Evolutionary conservation across 2,329 filamentous ascomycete species (phyloP), one percentile per base, ranked within the genome.

Genomic region (Colletotrichum somersetense): DNA sequence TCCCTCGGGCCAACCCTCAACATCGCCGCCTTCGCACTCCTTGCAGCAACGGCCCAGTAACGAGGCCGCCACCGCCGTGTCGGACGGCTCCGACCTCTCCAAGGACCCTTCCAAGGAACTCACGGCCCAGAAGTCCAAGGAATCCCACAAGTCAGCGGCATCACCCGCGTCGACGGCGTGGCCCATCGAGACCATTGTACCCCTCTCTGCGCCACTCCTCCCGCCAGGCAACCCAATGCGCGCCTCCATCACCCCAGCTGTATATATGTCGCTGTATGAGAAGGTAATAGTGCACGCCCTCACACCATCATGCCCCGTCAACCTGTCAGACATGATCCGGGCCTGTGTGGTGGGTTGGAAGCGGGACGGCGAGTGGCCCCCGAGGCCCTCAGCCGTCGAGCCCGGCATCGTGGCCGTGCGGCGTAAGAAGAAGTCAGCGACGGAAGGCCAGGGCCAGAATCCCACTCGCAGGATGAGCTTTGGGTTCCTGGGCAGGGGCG

Each of bases 301-400:
- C 74, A 93, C 94, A 3, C 96, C 96, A 0, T 92, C 92, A 1
- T 93, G 97, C 20, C 96, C 96, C 4, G 92, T 98, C 78, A 98
- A 97, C 76, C 88, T 98, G 0, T 84, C 88, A 40, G 94, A 97
- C 76, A 91, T 98, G 84, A 90, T 93, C 30, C 88, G 90, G 12
- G 90, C 93, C 16, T 93, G 96, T 75, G 95, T 98, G 0, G 88
- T 92, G 38, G 96, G 96, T 55, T 98, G 96, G 96, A 97, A 97
- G 81, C 88, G 93, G 52, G 94, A 96, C 77, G 95, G 95, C 20
- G 94, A 97, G 81, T 98, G 96, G 96, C 95, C 96, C 5, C 94
- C 93, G 1, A 89, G 89, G 75, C 80, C 86, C 0, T 83, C 83
- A 23, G 77, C 87, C 58, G 76, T 85, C 57, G 84, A 88, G 77